Percentiles rank a stretch among this genome's conserved stretches.
Evolutionary conservation across 140 eudicot genomes (phyloP).

Genomic region (Bidens hawaiensis): DNA sequence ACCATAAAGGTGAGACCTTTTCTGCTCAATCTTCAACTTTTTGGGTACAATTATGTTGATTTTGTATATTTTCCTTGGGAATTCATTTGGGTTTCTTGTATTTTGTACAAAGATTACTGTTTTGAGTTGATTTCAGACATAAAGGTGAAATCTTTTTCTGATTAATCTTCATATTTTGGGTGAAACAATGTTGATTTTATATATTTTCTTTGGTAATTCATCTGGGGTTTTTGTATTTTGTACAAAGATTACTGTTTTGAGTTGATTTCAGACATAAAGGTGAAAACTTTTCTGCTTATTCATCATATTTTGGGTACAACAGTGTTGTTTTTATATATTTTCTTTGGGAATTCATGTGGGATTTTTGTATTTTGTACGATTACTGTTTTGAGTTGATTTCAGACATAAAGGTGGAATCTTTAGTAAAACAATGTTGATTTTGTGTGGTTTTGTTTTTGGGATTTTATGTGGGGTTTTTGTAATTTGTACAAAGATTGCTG

Average conservation of each 20-base stretch:
- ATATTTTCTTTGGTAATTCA: background rate
- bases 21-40: background rate
- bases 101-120: background rate
- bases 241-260: background rate
- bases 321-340: too few relatives aligned
- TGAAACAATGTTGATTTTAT: background rate
- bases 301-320: too few relatives aligned
- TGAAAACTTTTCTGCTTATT: too few relatives aligned
- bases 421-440: too few relatives aligned
- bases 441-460: too few relatives aligned
- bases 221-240: background rate
- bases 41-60: too few relatives aligned
- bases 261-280: slow-evolving; percentile 8
- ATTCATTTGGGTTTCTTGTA: background rate
- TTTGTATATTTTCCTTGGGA: too few relatives aligned
- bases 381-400: slow-evolving; percentile 5
- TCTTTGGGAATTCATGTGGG: background rate
- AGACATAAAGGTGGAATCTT: too few relatives aligned
- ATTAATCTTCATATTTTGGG: background rate
- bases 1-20: too few relatives aligned
- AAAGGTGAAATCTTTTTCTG: slow-evolving; percentile 24
- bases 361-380: background rate
- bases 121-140: slow-evolving; percentile 3
- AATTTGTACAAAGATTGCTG: background rate
- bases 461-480: background rate